Percentiles rank a stretch among this genome's conserved stretches.
These are phyloP conservation scores for Apiotrichum brassicae DNA, from an alignment of 1,284 basidiomycete species.

Conservation along the genomic window DNA sequence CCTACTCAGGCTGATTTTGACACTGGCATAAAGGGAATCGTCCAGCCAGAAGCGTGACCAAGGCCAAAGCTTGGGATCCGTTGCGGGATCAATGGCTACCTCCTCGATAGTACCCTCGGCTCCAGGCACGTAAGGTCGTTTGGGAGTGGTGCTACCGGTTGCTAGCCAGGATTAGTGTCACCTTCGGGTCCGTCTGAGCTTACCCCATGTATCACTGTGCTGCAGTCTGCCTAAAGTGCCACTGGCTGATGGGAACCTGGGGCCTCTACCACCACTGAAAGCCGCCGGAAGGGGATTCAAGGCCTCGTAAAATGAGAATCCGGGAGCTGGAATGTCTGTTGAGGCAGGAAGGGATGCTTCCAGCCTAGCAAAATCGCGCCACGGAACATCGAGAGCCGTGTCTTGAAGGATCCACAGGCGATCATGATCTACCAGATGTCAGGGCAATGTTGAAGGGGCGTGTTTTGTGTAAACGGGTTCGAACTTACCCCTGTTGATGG, in stretches of 20 bases:
- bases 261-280: not conserved
- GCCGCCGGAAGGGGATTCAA: not conserved
- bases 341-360: not conserved
- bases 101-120: constrained; percentile 11
- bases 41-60: constrained; percentile 22
- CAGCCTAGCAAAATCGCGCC: not conserved
- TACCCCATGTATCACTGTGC: not conserved
- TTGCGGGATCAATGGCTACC: constrained; percentile 5
- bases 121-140: not conserved
- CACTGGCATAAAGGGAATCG: constrained; percentile 13
- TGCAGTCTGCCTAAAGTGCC: not conserved
- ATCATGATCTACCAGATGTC: not conserved
- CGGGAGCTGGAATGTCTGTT: not conserved
- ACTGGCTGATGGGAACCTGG: not conserved
- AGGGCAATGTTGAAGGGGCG: not conserved
- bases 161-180: not conserved
- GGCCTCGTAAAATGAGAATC: not conserved
- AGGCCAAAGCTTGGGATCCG: constrained; percentile 7
- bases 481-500: not conserved
- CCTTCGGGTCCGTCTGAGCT: not conserved
- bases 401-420: constrained; percentile 2
- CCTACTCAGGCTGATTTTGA: constrained; percentile 21
- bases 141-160: not conserved
- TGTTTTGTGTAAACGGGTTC: not conserved
- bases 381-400: not conserved